Conservation (phyloP, 805 yeast genomes). For the Candida bentonensis region DNA sequence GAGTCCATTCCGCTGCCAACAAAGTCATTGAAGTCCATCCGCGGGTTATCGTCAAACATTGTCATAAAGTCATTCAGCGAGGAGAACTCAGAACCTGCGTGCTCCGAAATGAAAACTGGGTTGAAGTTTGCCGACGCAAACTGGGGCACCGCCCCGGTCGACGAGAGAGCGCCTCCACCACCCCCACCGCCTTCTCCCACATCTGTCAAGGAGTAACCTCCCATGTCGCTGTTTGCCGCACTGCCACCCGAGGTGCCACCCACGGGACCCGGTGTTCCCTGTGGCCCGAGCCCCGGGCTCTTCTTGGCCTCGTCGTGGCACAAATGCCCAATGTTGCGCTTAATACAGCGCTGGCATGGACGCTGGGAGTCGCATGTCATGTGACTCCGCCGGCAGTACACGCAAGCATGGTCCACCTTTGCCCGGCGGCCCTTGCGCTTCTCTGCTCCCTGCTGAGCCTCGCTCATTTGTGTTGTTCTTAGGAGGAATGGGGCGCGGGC, state of each 20-base stretch:
- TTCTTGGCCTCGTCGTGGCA: slow-evolving; percentile 56
- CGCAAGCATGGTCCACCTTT: slow-evolving; percentile 46
- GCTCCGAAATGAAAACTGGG: slow-evolving; percentile 78
- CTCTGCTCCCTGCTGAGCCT: background rate
- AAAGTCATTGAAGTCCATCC: slow-evolving; percentile 2
- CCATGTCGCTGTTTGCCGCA: no score
- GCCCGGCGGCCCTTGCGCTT: slow-evolving; percentile 6
- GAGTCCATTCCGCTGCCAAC: slow-evolving; percentile 2
- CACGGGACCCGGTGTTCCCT: no score
- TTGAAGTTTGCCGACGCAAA: slow-evolving; percentile 18
- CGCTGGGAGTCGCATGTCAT: slow-evolving; percentile 78
- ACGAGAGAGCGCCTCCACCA: no score
- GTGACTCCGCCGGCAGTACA: slow-evolving; percentile 84
- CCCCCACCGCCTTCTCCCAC: no score
- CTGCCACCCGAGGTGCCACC: no score
- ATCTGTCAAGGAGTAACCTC: no score
- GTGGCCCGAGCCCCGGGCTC: background rate
- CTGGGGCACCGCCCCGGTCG: background rate
- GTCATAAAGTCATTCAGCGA: slow-evolving; percentile 79
- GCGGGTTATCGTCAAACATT: slow-evolving; percentile 68
- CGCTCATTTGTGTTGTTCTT: background rate
- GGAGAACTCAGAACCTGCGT: slow-evolving; percentile 84
- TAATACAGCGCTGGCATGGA: slow-evolving; percentile 72
- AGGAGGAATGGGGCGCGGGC: no score
- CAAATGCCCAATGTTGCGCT: slow-evolving; percentile 75